These are phyloP conservation scores for Retiboletus flavoniger DNA, from an alignment of 1,284 basidiomycete genomes.

Conservation along the genomic window DNA sequence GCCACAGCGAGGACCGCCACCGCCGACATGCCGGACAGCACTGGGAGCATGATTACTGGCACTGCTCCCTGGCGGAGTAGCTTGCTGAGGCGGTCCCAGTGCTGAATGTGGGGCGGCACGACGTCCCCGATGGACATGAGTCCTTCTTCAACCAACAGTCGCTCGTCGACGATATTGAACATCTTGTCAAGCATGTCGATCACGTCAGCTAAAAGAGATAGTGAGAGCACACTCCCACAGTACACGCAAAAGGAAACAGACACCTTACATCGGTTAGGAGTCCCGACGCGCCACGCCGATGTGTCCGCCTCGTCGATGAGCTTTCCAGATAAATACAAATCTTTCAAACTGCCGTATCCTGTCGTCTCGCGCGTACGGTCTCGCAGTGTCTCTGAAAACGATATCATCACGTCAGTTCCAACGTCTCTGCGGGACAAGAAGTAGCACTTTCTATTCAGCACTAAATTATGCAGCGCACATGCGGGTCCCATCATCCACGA, in stretches of 20 bases:
- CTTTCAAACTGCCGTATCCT: slow-evolving; percentile 19
- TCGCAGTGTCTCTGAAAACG: slow-evolving; percentile 16
- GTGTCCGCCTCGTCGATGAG: slow-evolving; percentile 22
- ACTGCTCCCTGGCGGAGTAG: slow-evolving; percentile 4
- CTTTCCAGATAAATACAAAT: slow-evolving; percentile 13
- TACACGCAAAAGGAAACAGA: too few species aligned
- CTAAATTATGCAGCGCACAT: slow-evolving; percentile 23
- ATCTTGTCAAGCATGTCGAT: slow-evolving; percentile 23
- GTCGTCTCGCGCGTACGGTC: background rate
- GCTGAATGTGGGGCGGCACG: slow-evolving; percentile 21
- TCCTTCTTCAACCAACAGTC: slow-evolving; percentile 16
- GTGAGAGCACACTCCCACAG: too few species aligned
- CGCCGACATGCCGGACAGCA: slow-evolving; percentile 12
- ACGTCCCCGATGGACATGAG: slow-evolving; percentile 22
- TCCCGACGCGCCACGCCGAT: slow-evolving; percentile 13
- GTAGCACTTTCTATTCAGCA: slow-evolving; percentile 11
- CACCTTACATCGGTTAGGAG: slow-evolving; percentile 21
- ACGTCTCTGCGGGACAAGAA: background rate
- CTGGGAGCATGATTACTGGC: slow-evolving; percentile 7
- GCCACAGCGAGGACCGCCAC: slow-evolving; percentile 12
- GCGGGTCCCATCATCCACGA: slow-evolving; percentile 27
- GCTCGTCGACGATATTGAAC: slow-evolving; percentile 23
- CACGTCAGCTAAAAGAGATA: slow-evolving; percentile 17
- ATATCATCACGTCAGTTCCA: slow-evolving; percentile 3
- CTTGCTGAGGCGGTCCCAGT: slow-evolving; percentile 20